phyloP scores from a whole-genome alignment of 1,139 yeast species.

The Blastobotrys capitulatus region DNA sequence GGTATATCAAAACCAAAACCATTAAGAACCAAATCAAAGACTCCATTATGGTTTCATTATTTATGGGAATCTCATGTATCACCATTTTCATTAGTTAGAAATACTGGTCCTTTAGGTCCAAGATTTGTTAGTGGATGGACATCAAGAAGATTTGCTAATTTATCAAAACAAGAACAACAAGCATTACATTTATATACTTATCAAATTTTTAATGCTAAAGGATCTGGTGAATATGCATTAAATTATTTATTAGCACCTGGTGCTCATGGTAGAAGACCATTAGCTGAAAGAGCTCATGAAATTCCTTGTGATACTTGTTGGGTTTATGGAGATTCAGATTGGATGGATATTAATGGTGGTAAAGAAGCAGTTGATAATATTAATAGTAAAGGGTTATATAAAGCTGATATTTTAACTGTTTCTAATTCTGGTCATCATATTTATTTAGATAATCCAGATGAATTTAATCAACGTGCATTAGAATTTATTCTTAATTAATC shows the following conservation, averaged over 20 bases:
- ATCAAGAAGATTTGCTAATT: constrained; percentile 34
- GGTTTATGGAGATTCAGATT: constrained; percentile 77
- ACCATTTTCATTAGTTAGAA: constrained; percentile 37
- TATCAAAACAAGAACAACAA: constrained; percentile 25
- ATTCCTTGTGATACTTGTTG: constrained; percentile 39
- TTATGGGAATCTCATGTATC: constrained; percentile 39
- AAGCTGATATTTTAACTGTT: constrained; percentile 41
- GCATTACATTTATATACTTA: constrained; percentile 53
- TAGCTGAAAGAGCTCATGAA: constrained; percentile 53
- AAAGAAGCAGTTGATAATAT: constrained; percentile 39
- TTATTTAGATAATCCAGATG: constrained; percentile 66
- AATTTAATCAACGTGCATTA: constrained; percentile 48
- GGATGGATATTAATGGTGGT: constrained; percentile 82
- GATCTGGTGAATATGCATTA: constrained; percentile 61
- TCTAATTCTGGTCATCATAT: constrained; percentile 70
- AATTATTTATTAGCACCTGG: constrained; percentile 65
- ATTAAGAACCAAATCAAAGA: constrained; percentile 9
- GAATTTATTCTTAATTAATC: constrained; percentile 30
- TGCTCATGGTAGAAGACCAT: constrained; percentile 71
- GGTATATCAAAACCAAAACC: constrained; percentile 12
- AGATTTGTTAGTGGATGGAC: constrained; percentile 39
- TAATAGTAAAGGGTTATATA: neutral
- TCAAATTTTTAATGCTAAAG: constrained; percentile 53
- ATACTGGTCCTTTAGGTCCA: constrained; percentile 39
- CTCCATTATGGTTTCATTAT: constrained; percentile 31